Conservation (phyloP, 106 monocot species). For the Ottelia alismoides region DNA sequence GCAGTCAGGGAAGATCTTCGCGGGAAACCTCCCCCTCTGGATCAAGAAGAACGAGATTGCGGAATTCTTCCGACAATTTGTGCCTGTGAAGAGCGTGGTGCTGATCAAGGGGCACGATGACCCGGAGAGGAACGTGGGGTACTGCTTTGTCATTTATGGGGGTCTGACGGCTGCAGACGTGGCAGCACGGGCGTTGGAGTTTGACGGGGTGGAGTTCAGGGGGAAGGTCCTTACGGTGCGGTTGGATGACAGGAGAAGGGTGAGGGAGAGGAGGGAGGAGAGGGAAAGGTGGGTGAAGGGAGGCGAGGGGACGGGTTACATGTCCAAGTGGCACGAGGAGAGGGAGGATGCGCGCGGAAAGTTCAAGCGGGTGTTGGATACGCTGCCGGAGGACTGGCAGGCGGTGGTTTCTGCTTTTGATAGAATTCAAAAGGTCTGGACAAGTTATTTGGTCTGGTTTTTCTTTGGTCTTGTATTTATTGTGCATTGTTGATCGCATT, state of each 20-base stretch:
- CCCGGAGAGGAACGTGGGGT: constrained; percentile 78
- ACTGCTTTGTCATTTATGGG: constrained; percentile 80
- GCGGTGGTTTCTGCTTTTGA: constrained; percentile 75
- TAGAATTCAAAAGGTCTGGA: constrained; percentile 72
- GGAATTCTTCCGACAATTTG: constrained; percentile 89
- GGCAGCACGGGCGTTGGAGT: constrained; percentile 61
- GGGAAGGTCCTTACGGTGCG: constrained; percentile 63
- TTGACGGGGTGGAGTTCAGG: constrained; percentile 82
- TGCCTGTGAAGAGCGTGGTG: constrained; percentile 70
- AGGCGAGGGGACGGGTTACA: constrained; percentile 25
- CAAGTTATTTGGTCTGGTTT: no score
- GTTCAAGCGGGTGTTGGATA: constrained; percentile 59
- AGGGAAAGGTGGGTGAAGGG: constrained; percentile 47
- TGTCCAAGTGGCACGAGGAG: constrained; percentile 83
- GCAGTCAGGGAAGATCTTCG: constrained; percentile 71
- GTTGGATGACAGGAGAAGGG: constrained; percentile 71
- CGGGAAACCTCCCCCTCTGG: constrained; percentile 82
- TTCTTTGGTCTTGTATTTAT: neutral
- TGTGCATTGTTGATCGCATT: neutral
- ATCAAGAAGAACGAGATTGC: constrained; percentile 85
- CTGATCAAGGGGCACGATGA: constrained; percentile 76
- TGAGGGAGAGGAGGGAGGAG: constrained; percentile 48
- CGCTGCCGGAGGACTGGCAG: constrained; percentile 75
- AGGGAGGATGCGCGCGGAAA: constrained; percentile 41
- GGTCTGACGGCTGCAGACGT: constrained; percentile 61